A percentile compares a stretch with the other conserved stretches of the same genome.
phyloP scores from a whole-genome alignment of 2,329 filamentous ascomycete species.

The Xylaria sp. region DNA sequence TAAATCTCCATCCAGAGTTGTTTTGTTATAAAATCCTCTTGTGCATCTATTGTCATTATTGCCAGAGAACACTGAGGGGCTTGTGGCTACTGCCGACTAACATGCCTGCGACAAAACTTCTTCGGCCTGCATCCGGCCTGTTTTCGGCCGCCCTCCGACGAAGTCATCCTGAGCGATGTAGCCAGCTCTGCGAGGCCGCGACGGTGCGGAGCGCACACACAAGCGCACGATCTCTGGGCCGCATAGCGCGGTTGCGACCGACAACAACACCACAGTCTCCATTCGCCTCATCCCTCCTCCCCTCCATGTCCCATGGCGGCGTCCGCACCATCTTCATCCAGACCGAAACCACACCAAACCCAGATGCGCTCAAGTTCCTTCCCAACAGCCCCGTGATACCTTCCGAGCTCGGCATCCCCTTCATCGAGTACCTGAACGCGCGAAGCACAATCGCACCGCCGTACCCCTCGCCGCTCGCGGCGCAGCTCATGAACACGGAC shows the following conservation, averaged over 20 bases:
- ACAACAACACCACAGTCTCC: constrained; percentile 14
- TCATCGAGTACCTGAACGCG: constrained; percentile 90
- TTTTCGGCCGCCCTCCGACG: constrained; percentile 35
- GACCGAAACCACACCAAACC: constrained; percentile 91
- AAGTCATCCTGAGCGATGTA: constrained; percentile 26
- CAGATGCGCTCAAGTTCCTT: constrained; percentile 95
- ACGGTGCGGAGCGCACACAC: constrained; percentile 39
- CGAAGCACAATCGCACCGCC: constrained; percentile 87
- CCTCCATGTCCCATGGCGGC: constrained; percentile 42
- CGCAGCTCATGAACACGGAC: constrained; percentile 89
- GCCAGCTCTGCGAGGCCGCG: constrained; percentile 33
- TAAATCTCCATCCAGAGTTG: background rate
- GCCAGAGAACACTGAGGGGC: background rate
- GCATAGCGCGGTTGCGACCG: constrained; percentile 31
- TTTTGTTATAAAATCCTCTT: background rate
- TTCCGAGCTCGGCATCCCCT: constrained; percentile 71
- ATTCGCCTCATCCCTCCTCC: constrained; percentile 17
- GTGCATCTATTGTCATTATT: background rate
- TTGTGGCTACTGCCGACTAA: constrained; percentile 2
- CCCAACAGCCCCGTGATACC: constrained; percentile 89
- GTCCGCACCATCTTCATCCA: constrained; percentile 93
- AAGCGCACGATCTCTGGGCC: constrained; percentile 34
- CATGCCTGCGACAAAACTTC: constrained; percentile 37
- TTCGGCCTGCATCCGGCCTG: constrained; percentile 38
- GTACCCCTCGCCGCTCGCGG: constrained; percentile 87